These are phyloP conservation scores for Gossypium raimondii DNA, from an alignment of 345 rosid genomes.

Conservation along the genomic window DNA sequence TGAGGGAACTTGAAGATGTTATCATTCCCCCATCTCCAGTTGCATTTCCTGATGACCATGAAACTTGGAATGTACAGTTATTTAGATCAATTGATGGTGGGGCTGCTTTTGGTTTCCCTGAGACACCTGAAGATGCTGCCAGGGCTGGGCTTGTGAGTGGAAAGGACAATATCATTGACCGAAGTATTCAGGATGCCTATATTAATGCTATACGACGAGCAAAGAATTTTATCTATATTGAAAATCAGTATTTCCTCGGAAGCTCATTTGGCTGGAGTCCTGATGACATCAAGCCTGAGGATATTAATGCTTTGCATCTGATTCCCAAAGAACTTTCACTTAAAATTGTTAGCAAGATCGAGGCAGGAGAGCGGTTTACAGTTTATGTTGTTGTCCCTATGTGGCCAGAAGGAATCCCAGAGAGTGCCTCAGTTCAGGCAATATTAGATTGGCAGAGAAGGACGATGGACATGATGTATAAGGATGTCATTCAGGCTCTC, in stretches of 20 bases:
- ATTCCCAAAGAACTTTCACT: slow-evolving; percentile 93
- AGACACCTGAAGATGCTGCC: slow-evolving; percentile 92
- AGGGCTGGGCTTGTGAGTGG: slow-evolving; percentile 94
- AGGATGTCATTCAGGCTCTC: slow-evolving; percentile 71
- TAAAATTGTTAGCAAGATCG: slow-evolving; percentile 91
- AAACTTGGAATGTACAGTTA: slow-evolving; percentile 86
- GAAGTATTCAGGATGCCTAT: slow-evolving; percentile 97
- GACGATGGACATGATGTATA: slow-evolving; percentile 97
- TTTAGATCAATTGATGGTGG: slow-evolving; percentile 99
- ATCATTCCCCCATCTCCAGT: slow-evolving; percentile 92
- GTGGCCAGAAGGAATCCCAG: slow-evolving; percentile 99
- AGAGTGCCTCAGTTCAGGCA: slow-evolving; percentile 89
- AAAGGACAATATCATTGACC: slow-evolving; percentile 88
- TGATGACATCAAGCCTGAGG: slow-evolving; percentile 85
- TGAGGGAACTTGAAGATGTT: slow-evolving; percentile 74
- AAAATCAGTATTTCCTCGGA: slow-evolving; percentile 96
- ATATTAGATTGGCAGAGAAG: slow-evolving; percentile 96
- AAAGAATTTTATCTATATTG: slow-evolving; percentile 88
- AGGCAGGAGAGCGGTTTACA: slow-evolving; percentile 74
- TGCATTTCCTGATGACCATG: slow-evolving; percentile 66
- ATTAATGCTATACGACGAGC: slow-evolving; percentile 91
- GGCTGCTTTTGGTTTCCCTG: slow-evolving; percentile 96
- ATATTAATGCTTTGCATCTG: slow-evolving; percentile 74
- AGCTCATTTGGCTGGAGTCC: slow-evolving; percentile 83
- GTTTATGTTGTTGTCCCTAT: slow-evolving; percentile 90